Base-by-base conservation (phyloP, 192 early-diverging fungal genomes). In the Geranomyces michiganensis region DNA sequence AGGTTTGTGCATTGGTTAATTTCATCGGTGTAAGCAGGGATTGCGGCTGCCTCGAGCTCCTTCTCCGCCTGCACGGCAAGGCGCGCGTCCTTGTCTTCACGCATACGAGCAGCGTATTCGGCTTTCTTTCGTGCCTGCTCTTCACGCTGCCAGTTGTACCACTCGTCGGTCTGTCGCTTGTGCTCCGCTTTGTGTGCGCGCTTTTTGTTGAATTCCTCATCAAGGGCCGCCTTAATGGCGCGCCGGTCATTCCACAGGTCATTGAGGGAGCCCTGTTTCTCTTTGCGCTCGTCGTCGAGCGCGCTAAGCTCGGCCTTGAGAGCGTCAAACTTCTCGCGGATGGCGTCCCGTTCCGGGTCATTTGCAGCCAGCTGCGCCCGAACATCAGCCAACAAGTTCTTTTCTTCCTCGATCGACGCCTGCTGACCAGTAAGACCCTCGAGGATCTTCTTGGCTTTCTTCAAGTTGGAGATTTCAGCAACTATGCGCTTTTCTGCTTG, bases 401-500 rank as follows among this genome's bases (percentile, higher is more conserved):
- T 91, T 64, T 92, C 81, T 56, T 82, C 84, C 61, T 91, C 88
- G 56, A 88, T 76, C 62, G 75, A 72, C 9, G 73, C 41, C 26
- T 63, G 69, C 61, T 76, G 58, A 1, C 24, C 41, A 27, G 27
- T 31, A 65, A 70, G 24, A 30, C 76, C 85, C 63, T 91, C 86
- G 58, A 95, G 86, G 14, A 80, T 70, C 67, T 94, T 92, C 65
- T 89, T 88, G 43, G 81, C 79, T 78, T 86, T 88, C 76, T 95
- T 93, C 73, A 94, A 80, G n/a, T 74, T 71, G 44, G 86, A 91
- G 62, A 93, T 91, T 74, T 95, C 93, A 56, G 89, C 75, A n/a
- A 95, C 85, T 48, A 91, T 86, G 26, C 87, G 87, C 78, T 93
- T 94, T 81, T 98, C 96, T 60, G 96, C 95, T 55, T 91, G 84